phyloP scores from a whole-genome alignment of 2,329 filamentous ascomycete genomes.

The Cladorrhinum sp. region DNA sequence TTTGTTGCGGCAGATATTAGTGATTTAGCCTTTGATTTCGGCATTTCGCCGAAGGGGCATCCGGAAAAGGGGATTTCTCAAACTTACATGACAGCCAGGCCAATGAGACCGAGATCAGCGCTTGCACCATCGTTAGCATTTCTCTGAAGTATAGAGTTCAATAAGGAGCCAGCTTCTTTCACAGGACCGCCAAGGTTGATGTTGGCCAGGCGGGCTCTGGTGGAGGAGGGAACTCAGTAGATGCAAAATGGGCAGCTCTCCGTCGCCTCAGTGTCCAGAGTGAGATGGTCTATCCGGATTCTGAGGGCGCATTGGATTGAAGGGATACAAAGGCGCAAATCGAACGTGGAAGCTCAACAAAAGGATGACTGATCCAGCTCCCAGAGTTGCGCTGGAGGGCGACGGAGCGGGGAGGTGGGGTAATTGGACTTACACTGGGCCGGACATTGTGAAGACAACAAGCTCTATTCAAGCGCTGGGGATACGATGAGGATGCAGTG shows the following conservation, averaged over 20 bases:
- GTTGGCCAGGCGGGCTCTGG: conserved; percentile 71
- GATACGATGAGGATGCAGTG: background rate
- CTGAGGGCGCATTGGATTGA: background rate
- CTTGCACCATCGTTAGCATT: conserved; percentile 61
- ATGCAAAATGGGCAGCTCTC: conserved; percentile 25
- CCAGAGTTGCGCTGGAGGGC: conserved; percentile 7
- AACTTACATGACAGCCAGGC: conserved; percentile 82
- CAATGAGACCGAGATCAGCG: conserved; percentile 88
- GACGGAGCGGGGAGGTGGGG: conserved; percentile 31
- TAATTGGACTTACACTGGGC: conserved; percentile 60
- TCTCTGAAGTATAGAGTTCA: conserved; percentile 32
- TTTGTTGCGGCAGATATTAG: background rate
- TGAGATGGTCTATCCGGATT: background rate
- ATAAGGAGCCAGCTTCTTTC: conserved; percentile 32
- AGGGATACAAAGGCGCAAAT: background rate
- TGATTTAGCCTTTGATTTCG: background rate
- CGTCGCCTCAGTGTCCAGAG: background rate
- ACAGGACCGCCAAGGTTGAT: conserved; percentile 66
- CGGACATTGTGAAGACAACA: conserved; percentile 53
- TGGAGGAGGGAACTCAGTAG: conserved; percentile 36
- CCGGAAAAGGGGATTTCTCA: background rate
- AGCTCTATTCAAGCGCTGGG: background rate
- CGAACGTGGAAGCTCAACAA: background rate
- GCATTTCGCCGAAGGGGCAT: background rate
- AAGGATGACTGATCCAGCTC: background rate